These are phyloP conservation scores for Gnaphalium uliginosum DNA, from an alignment of 129 eudicot genomes.

Conservation along the genomic window DNA sequence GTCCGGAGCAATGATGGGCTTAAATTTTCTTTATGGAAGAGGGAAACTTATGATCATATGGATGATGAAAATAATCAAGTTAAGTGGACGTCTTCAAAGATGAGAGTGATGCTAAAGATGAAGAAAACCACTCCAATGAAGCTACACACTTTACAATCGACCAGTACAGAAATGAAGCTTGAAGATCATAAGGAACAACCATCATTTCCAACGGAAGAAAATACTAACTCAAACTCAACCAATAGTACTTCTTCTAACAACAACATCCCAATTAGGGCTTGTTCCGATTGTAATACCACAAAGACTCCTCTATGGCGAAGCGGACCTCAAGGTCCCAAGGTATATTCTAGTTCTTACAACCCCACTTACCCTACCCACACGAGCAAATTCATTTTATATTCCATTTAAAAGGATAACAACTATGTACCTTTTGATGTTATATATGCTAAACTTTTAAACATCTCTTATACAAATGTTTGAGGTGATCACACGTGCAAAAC, in stretches of 20 bases:
- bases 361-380: not conserved
- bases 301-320: slow-evolving; percentile 97
- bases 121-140: slow-evolving; percentile 45
- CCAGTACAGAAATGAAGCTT: slow-evolving; percentile 12
- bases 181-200: slow-evolving; percentile 38
- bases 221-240: slow-evolving; percentile 43
- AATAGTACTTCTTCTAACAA: slow-evolving; percentile 35
- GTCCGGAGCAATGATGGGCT: slow-evolving; percentile 36
- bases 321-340: slow-evolving; percentile 97
- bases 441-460: too few species aligned
- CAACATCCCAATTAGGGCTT: slow-evolving; percentile 72
- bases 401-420: too few species aligned
- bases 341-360: slow-evolving; percentile 24
- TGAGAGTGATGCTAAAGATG: slow-evolving; percentile 65
- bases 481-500: too few species aligned
- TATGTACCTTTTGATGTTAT: not conserved
- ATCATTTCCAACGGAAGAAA: slow-evolving; percentile 49
- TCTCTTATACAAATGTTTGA: too few species aligned
- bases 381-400: not conserved
- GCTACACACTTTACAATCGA: slow-evolving; percentile 13
- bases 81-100: slow-evolving; percentile 73
- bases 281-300: slow-evolving; percentile 83
- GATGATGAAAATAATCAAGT: slow-evolving; percentile 44
- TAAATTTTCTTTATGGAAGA: slow-evolving; percentile 62
- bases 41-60: slow-evolving; percentile 37